Evolutionary conservation across 2,329 filamentous ascomycete genomes (phyloP).

Genomic region (Sordariomycetes sp.): DNA sequence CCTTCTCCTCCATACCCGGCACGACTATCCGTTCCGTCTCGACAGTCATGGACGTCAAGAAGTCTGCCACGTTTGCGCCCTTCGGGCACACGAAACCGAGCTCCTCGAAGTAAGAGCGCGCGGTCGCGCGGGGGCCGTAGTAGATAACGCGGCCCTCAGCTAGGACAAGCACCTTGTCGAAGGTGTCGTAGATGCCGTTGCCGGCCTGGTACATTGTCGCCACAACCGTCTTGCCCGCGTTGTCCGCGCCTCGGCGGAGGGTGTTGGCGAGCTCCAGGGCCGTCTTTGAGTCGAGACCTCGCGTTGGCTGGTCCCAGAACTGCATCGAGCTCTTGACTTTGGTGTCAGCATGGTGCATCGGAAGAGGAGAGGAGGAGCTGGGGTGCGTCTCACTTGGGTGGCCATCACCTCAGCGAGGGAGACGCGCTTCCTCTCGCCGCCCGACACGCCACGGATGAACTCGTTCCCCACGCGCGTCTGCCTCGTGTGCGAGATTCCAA

Average conservation of each 20-base stretch:
- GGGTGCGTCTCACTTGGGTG: conserved; percentile 15
- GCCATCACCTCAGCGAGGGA: conserved; percentile 57
- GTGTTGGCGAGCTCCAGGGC: conserved; percentile 59
- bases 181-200: conserved; percentile 51
- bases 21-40: conserved; percentile 46
- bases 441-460: conserved; percentile 47
- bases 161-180: conserved; percentile 68
- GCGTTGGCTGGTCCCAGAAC: conserved; percentile 63
- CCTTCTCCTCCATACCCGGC: conserved; percentile 39
- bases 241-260: conserved; percentile 52
- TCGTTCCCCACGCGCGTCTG: conserved; percentile 59
- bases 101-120: conserved; percentile 51
- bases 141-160: conserved; percentile 55
- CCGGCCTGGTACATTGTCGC: conserved; percentile 61
- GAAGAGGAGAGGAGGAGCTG: background rate
- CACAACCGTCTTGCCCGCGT: conserved; percentile 50
- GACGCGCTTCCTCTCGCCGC: conserved; percentile 60
- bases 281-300: conserved; percentile 59
- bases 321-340: conserved; percentile 35
- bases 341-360: background rate
- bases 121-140: conserved; percentile 46
- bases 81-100: conserved; percentile 44
- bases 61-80: conserved; percentile 50
- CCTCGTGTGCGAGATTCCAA: conserved; percentile 58
- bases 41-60: conserved; percentile 55